Evolutionary conservation across 495 filamentous ascomycete species (phyloP).

Genomic region (Daldinia vernicosa): DNA sequence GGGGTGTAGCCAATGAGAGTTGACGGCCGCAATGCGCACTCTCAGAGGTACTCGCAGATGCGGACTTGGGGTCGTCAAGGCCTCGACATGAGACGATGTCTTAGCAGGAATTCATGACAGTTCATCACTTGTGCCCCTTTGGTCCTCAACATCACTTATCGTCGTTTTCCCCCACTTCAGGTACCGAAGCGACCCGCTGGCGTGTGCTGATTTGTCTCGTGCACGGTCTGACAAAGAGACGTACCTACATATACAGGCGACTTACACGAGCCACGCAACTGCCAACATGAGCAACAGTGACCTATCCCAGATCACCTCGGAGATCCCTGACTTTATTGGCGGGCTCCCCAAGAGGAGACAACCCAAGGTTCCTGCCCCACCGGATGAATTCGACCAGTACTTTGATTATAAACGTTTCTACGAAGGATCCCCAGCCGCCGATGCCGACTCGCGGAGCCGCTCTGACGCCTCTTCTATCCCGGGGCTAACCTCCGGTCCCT

Average conservation of each 20-base stretch:
- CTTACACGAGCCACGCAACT: conserved; percentile 51
- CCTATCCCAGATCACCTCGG: conserved; percentile 48
- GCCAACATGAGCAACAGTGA: conserved; percentile 43
- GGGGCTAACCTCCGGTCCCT: conserved; percentile 47
- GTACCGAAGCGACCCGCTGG: conserved; percentile 50
- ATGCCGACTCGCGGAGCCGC: conserved; percentile 48
- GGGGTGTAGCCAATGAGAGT: conserved; percentile 36
- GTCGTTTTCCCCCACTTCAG: conserved; percentile 50
- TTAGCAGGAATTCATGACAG: conserved; percentile 50
- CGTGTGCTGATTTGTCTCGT: conserved; percentile 50
- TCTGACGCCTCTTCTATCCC: conserved; percentile 48
- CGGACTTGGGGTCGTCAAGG: conserved; percentile 47
- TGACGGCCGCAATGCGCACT: conserved; percentile 27
- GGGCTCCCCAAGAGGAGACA: conserved; percentile 36
- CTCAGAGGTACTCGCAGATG: conserved; percentile 48
- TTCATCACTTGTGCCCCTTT: conserved; percentile 49
- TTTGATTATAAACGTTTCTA: conserved; percentile 49
- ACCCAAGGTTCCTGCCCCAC: conserved; percentile 28
- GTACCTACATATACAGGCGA: conserved; percentile 49
- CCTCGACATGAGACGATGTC: conserved; percentile 49
- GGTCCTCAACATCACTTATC: conserved; percentile 50
- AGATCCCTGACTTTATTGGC: conserved; percentile 48
- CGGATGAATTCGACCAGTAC: conserved; percentile 46
- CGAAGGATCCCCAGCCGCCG: conserved; percentile 37
- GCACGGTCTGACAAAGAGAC: conserved; percentile 50